Evolutionary conservation across 225 moss, liverwort and hornwort genomes (phyloP), one percentile per base, ranked within the genome.

Genomic region (Sphagnum contortum): DNA sequence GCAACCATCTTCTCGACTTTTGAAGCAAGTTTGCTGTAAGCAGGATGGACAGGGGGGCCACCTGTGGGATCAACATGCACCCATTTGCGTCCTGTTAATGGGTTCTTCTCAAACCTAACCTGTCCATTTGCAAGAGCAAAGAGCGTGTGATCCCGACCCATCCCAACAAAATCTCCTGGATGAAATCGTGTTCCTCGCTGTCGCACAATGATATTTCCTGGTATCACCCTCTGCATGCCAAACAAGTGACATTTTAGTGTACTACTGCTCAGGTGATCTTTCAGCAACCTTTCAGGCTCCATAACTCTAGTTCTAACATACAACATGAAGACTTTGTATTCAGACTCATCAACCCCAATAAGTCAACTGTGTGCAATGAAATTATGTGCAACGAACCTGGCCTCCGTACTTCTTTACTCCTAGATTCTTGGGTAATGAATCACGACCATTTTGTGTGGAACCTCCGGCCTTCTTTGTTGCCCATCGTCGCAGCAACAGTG

Each of bases 381-480:
- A n/a, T n/a, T 8, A 13, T 51, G 49, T 4, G 11, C 4, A 55
- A 61, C 67, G 4, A 44, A 90, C 92, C 88, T 98, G 87, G 57
- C 92, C 92, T 50, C 90, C 90, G 7, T 74, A 87, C 67, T 93
- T 93, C 77, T 98, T 98, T 61, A 98, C 85, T 49, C 89, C 90
- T 53, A 93, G 83, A 58, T 91, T 88, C 57, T 98, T 86, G 4
- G 92, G 92, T 47, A 77, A 75, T 6, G 85, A 89, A 75, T 92
- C 90, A 48, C 88, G 88, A 6, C 92, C 90, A 70, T 89, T 98
- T 65, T 93, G 85, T 14, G 90, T 87, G 5, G 87, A 98, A 11
- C 90, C 96, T 77, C 96, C 90, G 6, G 88, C 90, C 68, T 98
- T 91, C 73, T 92, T 92, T 3, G 88, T 96, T 53, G 92, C 95